A percentile compares a stretch with the other conserved stretches of the same genome.
Evolutionary conservation across 2,329 filamentous ascomycete genomes (phyloP).

Genomic region (Sporothrix curviconia): DNA sequence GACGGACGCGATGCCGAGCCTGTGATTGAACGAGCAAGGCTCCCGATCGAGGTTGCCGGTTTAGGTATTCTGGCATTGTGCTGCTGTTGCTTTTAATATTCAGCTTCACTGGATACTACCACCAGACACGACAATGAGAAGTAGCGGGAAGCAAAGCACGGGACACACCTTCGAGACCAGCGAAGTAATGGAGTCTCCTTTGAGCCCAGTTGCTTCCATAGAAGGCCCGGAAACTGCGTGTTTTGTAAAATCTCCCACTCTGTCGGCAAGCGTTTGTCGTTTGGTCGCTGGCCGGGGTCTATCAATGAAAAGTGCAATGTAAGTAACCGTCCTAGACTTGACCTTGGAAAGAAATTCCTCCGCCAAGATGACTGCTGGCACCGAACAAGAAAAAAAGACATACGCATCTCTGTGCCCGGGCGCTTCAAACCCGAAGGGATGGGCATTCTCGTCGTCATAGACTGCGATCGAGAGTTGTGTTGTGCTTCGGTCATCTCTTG

Average conservation of each 20-base stretch:
- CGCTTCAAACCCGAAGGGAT: conserved; percentile 45
- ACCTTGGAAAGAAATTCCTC: not conserved
- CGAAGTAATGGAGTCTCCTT: conserved; percentile 29
- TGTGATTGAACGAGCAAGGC: conserved; percentile 29
- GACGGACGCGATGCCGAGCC: not conserved
- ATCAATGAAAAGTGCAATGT: not conserved
- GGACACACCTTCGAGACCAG: conserved; percentile 14
- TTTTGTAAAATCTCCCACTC: conserved; percentile 45
- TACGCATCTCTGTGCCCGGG: conserved; percentile 25
- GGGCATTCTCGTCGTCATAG: conserved; percentile 26
- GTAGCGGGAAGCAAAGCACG: not conserved
- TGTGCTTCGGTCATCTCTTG: conserved; percentile 56
- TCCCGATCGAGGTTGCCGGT: not conserved
- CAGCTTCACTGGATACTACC: no score
- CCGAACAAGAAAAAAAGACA: conserved; percentile 9
- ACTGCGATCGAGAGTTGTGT: conserved; percentile 43
- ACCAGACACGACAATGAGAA: no score
- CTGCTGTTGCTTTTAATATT: not conserved
- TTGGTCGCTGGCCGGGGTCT: conserved; percentile 54
- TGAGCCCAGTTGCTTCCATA: conserved; percentile 35
- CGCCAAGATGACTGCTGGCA: no score
- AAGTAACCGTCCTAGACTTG: not conserved
- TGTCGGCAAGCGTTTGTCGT: conserved; percentile 51
- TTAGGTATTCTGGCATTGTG: not conserved
- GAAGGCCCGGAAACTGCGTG: conserved; percentile 25